phyloP scores from a whole-genome alignment of 225 moss, liverwort and hornwort genomes.

The Sphagnum contortum region DNA sequence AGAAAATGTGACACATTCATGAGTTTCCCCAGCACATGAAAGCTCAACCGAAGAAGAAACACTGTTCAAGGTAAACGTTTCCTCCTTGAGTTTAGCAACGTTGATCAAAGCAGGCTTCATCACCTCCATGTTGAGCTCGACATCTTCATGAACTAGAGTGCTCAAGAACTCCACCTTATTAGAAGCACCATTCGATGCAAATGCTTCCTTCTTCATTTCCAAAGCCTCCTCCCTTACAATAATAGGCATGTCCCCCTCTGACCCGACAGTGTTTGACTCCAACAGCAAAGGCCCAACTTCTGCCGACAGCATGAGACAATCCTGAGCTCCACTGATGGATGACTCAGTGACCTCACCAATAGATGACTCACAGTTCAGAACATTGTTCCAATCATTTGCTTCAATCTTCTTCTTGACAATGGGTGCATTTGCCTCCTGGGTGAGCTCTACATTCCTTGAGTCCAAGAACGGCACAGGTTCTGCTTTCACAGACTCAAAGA shows the following conservation, averaged over 20 bases:
- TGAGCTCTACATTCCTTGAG: no score
- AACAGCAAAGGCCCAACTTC: slow-evolving; percentile 4
- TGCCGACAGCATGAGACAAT: not conserved
- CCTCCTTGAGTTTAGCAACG: no score
- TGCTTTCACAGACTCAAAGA: no score
- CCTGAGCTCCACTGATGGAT: not conserved
- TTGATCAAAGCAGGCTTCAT: no score
- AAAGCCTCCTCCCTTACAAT: slow-evolving; percentile 1
- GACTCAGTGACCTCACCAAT: not conserved
- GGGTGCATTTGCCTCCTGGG: no score
- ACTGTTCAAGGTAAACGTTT: no score
- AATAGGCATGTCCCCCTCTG: no score
- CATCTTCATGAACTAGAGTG: not conserved
- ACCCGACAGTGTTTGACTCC: no score
- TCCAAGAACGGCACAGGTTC: no score
- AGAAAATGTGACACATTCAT: slow-evolving; percentile 9
- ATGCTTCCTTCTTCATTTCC: slow-evolving; percentile 7
- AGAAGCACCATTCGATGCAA: slow-evolving; percentile 9
- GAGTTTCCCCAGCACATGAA: slow-evolving; percentile 3
- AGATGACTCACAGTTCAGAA: not conserved
- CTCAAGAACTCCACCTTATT: slow-evolving; percentile 12
- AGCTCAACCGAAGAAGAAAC: no score
- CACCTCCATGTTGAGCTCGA: no score
- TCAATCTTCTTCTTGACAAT: not conserved
- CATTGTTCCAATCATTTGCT: not conserved